phyloP scores from a whole-genome alignment of 805 yeast genomes.

The Metschnikowia kunwiensis region DNA sequence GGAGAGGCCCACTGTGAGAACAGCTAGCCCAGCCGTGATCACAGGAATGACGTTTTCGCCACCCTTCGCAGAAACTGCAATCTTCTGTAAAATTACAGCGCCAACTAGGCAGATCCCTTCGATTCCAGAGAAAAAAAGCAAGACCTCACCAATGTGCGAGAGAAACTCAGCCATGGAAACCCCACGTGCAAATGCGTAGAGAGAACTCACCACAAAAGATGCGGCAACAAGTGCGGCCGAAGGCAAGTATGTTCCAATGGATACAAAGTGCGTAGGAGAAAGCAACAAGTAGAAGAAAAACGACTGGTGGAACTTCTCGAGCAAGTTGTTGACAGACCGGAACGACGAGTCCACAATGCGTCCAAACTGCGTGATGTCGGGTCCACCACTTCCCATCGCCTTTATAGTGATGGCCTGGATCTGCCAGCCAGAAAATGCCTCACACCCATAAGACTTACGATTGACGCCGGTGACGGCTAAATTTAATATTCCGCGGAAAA shows the following conservation, averaged over 20 bases:
- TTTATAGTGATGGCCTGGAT: slow-evolving; percentile 82
- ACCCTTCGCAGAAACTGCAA: slow-evolving; percentile 12
- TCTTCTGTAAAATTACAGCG: slow-evolving; percentile 26
- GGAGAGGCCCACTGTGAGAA: slow-evolving; percentile 5
- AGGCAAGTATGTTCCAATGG: slow-evolving; percentile 91
- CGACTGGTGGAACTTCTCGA: slow-evolving; percentile 96
- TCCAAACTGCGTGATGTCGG: slow-evolving; percentile 89
- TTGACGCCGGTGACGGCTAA: slow-evolving; percentile 70
- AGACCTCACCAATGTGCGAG: slow-evolving; percentile 22
- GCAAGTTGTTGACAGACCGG: slow-evolving; percentile 83
- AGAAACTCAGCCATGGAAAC: slow-evolving; percentile 25
- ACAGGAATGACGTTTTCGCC: slow-evolving; percentile 1
- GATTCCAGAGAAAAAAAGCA: slow-evolving; percentile 28
- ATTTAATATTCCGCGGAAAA: slow-evolving; percentile 63
- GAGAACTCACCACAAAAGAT: slow-evolving; percentile 65
- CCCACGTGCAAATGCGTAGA: slow-evolving; percentile 51
- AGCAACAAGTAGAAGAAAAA: slow-evolving; percentile 87
- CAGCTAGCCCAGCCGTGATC: slow-evolving; percentile 2
- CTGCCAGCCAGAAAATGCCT: slow-evolving; percentile 94
- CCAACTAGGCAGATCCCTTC: slow-evolving; percentile 25
- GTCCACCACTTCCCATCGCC: slow-evolving; percentile 55
- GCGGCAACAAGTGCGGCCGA: slow-evolving; percentile 71
- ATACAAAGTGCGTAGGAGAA: slow-evolving; percentile 76
- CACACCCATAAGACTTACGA: slow-evolving; percentile 63
- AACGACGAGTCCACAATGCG: slow-evolving; percentile 83